A percentile compares a stretch with the other conserved stretches of the same genome.
These are phyloP conservation scores for Raphidocelis subcapitata DNA, from an alignment of 139 green algal genomes.

Conservation along the genomic window DNA sequence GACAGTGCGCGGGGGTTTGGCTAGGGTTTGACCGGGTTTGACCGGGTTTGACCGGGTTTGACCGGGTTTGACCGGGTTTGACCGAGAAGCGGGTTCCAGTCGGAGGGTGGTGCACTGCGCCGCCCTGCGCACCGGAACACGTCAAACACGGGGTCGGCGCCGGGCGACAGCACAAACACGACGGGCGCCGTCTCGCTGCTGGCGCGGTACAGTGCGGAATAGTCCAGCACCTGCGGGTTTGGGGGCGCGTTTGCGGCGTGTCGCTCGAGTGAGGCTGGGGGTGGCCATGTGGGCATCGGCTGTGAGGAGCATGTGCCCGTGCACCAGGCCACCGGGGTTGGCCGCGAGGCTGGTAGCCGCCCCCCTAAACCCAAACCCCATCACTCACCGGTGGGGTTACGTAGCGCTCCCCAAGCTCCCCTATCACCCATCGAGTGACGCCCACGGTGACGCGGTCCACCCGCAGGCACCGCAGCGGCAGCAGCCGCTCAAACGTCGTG, in stretches of 20 bases:
- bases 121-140: conserved; percentile 81
- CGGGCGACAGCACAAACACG: conserved; percentile 89
- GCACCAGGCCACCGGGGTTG: no score
- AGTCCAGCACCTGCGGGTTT: conserved; percentile 79
- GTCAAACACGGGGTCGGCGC: conserved; percentile 86
- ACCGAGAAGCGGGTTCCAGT: no score
- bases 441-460: conserved; percentile 80
- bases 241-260: conserved; percentile 5
- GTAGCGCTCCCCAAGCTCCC: conserved; percentile 62
- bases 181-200: conserved; percentile 73
- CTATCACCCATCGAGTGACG: conserved; percentile 72
- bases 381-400: conserved; percentile 23
- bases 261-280: no score
- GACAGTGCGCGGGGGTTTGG: no score
- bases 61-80: no score
- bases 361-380: no score
- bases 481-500: conserved; percentile 76
- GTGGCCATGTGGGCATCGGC: no score
- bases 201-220: conserved; percentile 69
- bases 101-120: no score
- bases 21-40: no score
- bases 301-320: no score
- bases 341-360: no score
- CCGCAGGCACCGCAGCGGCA: conserved; percentile 81
- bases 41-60: no score